A percentile compares a stretch with the other conserved stretches of the same genome.
These are phyloP conservation scores for Blastomyces parvus DNA, from an alignment of 2,329 filamentous ascomycete species.

Conservation along the genomic window DNA sequence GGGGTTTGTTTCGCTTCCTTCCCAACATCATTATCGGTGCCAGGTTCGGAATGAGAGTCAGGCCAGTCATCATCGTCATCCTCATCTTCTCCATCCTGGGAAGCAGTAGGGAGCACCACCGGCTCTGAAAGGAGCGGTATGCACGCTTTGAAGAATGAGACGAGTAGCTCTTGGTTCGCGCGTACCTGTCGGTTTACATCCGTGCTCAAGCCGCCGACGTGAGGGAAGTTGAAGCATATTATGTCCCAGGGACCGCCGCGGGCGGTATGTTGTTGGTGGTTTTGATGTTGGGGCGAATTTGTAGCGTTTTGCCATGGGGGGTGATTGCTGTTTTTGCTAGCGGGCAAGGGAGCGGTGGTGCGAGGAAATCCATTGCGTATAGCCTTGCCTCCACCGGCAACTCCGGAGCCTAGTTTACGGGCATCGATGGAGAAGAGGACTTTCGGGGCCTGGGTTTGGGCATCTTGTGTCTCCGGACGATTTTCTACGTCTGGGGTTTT, in stretches of 20 bases:
- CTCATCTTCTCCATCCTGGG: conserved; percentile 14
- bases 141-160: conserved; percentile 40
- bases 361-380: conserved; percentile 34
- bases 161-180: conserved; percentile 61
- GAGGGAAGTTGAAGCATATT: conserved; percentile 94
- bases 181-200: conserved; percentile 93
- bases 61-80: conserved; percentile 13
- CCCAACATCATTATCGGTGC: conserved; percentile 13
- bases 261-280: conserved; percentile 9
- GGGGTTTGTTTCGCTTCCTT: conserved; percentile 13
- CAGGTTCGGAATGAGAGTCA: neutral
- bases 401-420: conserved; percentile 31
- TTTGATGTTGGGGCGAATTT: neutral
- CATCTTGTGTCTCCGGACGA: neutral
- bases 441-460: conserved; percentile 18
- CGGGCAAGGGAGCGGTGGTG: conserved; percentile 1
- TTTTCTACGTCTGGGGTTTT: neutral
- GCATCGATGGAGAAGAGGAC: conserved; percentile 38
- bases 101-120: conserved; percentile 13
- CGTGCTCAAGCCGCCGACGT: conserved; percentile 82
- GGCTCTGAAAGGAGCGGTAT: conserved; percentile 32
- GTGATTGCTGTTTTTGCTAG: neutral
- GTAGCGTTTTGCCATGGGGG: neutral
- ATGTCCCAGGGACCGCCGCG: conserved; percentile 52
- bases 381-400: conserved; percentile 34